These are phyloP conservation scores for Xylaria bambusicola DNA, from an alignment of 495 filamentous ascomycete species.

Conservation along the genomic window DNA sequence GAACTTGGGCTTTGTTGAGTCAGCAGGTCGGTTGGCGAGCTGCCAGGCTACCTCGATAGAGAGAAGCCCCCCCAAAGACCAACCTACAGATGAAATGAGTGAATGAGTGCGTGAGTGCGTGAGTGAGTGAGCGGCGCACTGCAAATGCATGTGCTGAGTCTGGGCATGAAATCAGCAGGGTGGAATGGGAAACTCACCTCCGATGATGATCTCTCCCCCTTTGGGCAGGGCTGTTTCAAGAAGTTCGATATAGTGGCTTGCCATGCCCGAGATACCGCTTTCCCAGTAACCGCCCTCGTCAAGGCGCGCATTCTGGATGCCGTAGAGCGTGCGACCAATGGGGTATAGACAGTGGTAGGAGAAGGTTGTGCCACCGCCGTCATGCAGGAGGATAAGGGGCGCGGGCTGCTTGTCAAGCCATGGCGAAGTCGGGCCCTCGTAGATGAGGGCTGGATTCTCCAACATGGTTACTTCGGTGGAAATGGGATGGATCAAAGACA, in stretches of 20 bases:
- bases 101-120: neutral
- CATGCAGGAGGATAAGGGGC: conserved; percentile 40
- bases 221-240: conserved; percentile 31
- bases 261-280: conserved; percentile 37
- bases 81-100: conserved; percentile 34
- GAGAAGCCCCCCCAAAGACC: conserved; percentile 48
- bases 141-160: too few relatives aligned
- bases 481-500: neutral
- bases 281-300: conserved; percentile 35
- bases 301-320: conserved; percentile 39
- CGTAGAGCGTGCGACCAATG: conserved; percentile 36
- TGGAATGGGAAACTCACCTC: conserved; percentile 2
- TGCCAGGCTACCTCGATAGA: conserved; percentile 43
- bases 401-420: conserved; percentile 18
- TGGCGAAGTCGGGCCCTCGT: conserved; percentile 19
- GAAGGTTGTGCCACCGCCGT: conserved; percentile 42
- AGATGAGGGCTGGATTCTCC: conserved; percentile 30
- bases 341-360: conserved; percentile 35
- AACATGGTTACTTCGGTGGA: neutral
- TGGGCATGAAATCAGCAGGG: neutral
- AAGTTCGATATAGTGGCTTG: conserved; percentile 29
- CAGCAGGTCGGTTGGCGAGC: conserved; percentile 26
- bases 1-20: conserved; percentile 21
- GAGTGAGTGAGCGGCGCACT: too few relatives aligned
- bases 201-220: conserved; percentile 36